These are phyloP conservation scores for Annulohypoxylon stygium DNA, from an alignment of 495 filamentous ascomycete genomes.

Conservation along the genomic window DNA sequence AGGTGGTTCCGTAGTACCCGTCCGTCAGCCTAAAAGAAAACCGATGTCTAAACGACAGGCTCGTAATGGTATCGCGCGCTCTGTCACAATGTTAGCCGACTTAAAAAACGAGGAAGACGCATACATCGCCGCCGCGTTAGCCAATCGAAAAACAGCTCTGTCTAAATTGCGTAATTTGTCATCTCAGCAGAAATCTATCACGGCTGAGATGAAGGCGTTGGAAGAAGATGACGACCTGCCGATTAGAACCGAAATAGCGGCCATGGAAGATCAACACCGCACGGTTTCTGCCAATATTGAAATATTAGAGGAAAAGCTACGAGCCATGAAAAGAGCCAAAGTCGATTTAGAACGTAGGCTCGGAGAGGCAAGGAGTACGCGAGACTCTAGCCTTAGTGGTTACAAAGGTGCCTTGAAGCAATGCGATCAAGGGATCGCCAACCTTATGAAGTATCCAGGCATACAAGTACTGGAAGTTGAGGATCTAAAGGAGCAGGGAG, in stretches of 20 bases:
- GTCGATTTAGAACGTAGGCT: conserved; percentile 71
- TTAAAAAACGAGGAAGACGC: conserved; percentile 79
- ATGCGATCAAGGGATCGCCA: conserved; percentile 56
- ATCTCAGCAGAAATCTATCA: conserved; percentile 62
- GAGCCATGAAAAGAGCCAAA: conserved; percentile 73
- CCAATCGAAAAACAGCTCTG: conserved; percentile 69
- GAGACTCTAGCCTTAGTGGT: conserved; percentile 66
- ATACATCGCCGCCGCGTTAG: conserved; percentile 68
- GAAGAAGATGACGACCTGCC: conserved; percentile 57
- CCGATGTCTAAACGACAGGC: conserved; percentile 73
- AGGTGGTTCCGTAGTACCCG: conserved; percentile 64
- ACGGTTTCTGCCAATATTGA: conserved; percentile 71
- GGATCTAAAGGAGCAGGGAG: conserved; percentile 46
- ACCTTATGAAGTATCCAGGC: conserved; percentile 66
- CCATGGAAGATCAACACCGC: conserved; percentile 66
- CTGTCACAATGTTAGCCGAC: conserved; percentile 77
- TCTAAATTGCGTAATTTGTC: conserved; percentile 71
- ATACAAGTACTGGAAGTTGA: conserved; percentile 58
- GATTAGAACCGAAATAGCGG: conserved; percentile 47
- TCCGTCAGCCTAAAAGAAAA: conserved; percentile 72
- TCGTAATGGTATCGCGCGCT: conserved; percentile 75
- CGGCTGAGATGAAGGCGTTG: conserved; percentile 57
- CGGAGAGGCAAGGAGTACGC: conserved; percentile 70
- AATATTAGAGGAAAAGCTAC: conserved; percentile 71
- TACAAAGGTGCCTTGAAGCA: conserved; percentile 61